These are phyloP conservation scores for Xylogone sp. DNA, from an alignment of 2,329 filamentous ascomycete species.

Conservation along the genomic window DNA sequence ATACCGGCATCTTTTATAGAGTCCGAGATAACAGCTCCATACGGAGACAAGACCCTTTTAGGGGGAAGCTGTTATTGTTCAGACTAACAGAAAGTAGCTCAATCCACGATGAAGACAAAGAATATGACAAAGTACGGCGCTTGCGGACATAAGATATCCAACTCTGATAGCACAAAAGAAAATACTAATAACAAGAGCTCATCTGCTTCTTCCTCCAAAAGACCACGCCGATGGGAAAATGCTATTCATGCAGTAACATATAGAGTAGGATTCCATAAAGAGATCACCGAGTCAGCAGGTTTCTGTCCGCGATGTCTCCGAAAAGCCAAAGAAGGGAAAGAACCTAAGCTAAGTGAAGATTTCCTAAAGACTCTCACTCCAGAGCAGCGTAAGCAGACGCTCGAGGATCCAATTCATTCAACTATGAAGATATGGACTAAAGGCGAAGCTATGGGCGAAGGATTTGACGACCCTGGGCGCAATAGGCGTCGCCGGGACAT, in stretches of 20 bases:
- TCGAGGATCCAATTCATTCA: too few species aligned
- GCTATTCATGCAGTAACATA: too few species aligned
- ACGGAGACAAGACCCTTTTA: too few species aligned
- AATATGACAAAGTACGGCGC: neutral
- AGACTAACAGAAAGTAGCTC: too few species aligned
- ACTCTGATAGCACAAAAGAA: neutral
- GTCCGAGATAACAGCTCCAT: too few species aligned
- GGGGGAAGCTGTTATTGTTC: too few species aligned
- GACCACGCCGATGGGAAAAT: too few species aligned
- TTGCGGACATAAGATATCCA: neutral
- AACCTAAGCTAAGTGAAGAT: neutral
- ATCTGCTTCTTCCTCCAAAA: too few species aligned
- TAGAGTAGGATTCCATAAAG: neutral
- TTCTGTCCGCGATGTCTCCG: neutral
- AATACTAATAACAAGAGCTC: neutral
- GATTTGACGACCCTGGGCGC: neutral
- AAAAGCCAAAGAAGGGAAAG: neutral
- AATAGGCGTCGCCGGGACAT: neutral
- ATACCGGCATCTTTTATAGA: too few species aligned
- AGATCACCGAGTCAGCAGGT: neutral
- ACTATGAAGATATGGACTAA: too few species aligned
- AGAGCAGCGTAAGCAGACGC: too few species aligned
- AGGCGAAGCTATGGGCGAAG: neutral
- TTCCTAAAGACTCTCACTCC: too few species aligned
- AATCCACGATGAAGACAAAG: neutral